Percentiles rank a stretch among this genome's conserved stretches.
These are phyloP conservation scores for Primulina tabacum DNA, from an alignment of 257 asterid species.

Conservation along the genomic window DNA sequence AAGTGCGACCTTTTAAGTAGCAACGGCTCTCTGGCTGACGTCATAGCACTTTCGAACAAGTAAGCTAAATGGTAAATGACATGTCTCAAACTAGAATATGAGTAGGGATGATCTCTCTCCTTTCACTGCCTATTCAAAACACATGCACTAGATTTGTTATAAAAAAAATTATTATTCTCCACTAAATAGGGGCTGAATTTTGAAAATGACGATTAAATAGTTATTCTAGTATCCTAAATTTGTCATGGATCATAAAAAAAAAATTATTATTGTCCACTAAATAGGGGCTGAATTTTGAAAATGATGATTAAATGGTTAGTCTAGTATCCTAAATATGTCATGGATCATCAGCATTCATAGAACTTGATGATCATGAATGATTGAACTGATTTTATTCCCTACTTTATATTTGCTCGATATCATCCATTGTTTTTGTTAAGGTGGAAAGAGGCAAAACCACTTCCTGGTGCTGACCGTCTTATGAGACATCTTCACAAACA, in stretches of 20 bases:
- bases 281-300: not conserved
- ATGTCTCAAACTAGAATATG: not conserved
- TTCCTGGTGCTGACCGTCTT: conserved; percentile 88
- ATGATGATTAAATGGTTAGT: not conserved
- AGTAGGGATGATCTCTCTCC: not conserved
- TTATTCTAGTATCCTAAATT: not conserved
- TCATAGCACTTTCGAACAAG: not conserved
- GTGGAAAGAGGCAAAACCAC: conserved; percentile 69
- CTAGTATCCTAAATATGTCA: not conserved
- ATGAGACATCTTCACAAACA: conserved; percentile 65
- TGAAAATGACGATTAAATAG: not conserved
- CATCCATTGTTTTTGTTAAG: conserved; percentile 33
- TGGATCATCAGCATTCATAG: not conserved
- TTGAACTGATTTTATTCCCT: conserved; percentile 11
- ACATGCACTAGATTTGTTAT: not conserved
- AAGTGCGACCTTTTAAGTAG: not conserved
- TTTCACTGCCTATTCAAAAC: not conserved
- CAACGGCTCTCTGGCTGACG: not conserved
- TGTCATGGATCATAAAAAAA: too few relatives aligned
- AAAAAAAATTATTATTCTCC: not conserved
- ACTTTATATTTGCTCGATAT: conserved; percentile 1
- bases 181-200: not conserved
- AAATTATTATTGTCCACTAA: not conserved
- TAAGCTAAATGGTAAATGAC: not conserved
- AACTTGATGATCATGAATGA: conserved; percentile 7